Conservation (phyloP, 768 basidiomycete species). For the Psilocybe sp. region DNA sequence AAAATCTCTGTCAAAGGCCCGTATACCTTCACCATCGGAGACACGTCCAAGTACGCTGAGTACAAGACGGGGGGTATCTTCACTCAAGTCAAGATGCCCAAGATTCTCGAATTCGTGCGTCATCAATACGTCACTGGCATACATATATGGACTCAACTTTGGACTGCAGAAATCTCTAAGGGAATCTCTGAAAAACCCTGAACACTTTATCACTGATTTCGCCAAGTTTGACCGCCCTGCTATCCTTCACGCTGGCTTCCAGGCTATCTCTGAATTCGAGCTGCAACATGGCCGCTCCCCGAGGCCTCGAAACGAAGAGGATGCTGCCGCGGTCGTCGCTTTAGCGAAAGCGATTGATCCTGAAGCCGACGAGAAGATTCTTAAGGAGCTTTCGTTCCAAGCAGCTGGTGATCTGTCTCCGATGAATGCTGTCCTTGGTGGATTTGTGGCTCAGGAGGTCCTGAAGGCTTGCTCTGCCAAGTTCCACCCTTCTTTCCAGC, state of each 20-base stretch:
- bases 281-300: slow-evolving; percentile 68
- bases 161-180: slow-evolving; percentile 80
- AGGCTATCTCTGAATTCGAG: slow-evolving; percentile 81
- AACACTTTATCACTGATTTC: slow-evolving; percentile 93
- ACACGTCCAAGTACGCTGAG: slow-evolving; percentile 72
- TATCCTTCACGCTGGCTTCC: slow-evolving; percentile 91
- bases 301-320: slow-evolving; percentile 75
- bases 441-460: slow-evolving; percentile 97
- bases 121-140: not conserved
- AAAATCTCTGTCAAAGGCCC: slow-evolving; percentile 95
- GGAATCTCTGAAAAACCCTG: slow-evolving; percentile 79
- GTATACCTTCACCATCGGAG: slow-evolving; percentile 95
- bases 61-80: slow-evolving; percentile 93
- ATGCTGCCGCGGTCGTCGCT: slow-evolving; percentile 69
- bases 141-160: not conserved
- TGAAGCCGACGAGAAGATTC: slow-evolving; percentile 76
- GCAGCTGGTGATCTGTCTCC: slow-evolving; percentile 89
- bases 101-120: slow-evolving; percentile 89
- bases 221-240: slow-evolving; percentile 94
- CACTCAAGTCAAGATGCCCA: slow-evolving; percentile 99
- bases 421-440: slow-evolving; percentile 90
- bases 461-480: slow-evolving; percentile 97
- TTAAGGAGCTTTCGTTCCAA: slow-evolving; percentile 87
- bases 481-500: slow-evolving; percentile 94
- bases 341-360: slow-evolving; percentile 77